Evolutionary conservation across 768 basidiomycete species (phyloP).

Genomic region (Tubosaeta sp.): DNA sequence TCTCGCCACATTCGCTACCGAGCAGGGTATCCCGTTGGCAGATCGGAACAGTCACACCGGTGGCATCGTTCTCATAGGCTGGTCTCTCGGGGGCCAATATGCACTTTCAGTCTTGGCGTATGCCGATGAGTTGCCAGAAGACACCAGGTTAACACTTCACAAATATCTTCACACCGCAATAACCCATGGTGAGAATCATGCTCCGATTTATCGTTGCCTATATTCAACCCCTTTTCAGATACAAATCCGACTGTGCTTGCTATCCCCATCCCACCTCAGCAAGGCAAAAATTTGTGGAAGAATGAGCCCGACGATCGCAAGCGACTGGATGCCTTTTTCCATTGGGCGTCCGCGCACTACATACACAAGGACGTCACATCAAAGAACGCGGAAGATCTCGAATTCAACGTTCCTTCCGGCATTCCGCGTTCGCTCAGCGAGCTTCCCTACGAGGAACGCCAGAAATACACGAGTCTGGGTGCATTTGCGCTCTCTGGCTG

Average conservation of each 20-base stretch:
- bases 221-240: constrained; percentile 3
- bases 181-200: constrained; percentile 10
- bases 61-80: constrained; percentile 16
- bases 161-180: constrained; percentile 19
- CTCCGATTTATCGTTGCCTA: background rate
- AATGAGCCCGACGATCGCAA: constrained; percentile 4
- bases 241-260: background rate
- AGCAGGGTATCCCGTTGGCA: constrained; percentile 11
- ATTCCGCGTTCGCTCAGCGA: constrained; percentile 9
- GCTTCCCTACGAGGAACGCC: constrained; percentile 9
- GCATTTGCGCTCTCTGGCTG: constrained; percentile 3
- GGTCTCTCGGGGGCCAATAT: constrained; percentile 19
- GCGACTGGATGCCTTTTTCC: constrained; percentile 16
- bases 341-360: constrained; percentile 14
- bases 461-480: constrained; percentile 6
- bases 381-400: constrained; percentile 14
- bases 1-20: constrained; percentile 11
- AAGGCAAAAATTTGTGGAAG: background rate
- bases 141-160: constrained; percentile 2
- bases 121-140: constrained; percentile 8
- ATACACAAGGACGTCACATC: constrained; percentile 16
- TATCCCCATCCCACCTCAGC: background rate
- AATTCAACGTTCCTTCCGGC: constrained; percentile 5
- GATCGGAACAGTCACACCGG: background rate
- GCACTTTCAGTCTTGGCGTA: constrained; percentile 11